Base-by-base conservation (phyloP, 495 filamentous ascomycete species). In the Penicillium malachiteum region DNA sequence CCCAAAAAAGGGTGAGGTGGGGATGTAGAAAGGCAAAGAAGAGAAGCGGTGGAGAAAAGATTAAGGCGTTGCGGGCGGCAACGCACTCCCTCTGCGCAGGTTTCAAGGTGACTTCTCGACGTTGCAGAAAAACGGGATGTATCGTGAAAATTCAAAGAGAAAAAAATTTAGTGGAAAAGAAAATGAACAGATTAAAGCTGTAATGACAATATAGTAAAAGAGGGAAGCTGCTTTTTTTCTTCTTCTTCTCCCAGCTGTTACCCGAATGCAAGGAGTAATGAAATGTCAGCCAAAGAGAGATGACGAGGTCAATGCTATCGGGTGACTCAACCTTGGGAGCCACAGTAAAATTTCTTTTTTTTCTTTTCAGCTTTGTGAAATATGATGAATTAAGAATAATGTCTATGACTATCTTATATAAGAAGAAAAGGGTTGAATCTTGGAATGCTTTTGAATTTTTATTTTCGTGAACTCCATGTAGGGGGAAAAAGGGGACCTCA, bases 11-110 rank as follows among this genome's bases (percentile, higher is more conserved):
- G 65, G 71, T 66, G 62, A 75, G 57, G 69, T 71, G 66, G 69
- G 66, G 68, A 70, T 65, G 64, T 54, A 67, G 65, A 71, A 57
- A 64, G 59, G 62, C 64, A 73, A 65, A 71, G 68, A 71, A 71
- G 68, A 69, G 68, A 65, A 72, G 71, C 71, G 72, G 74, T 75
- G 72, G 72, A 63, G 57, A 57, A 68, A 67, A 60, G 57, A 50
- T 38, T 32, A 35, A 38, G 48, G 50, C 62, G 72, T 75, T 75
- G 75, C 75, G 68, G 75, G 68, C 68, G 72, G 73, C 73, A 75
- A 75, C 72, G 65, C 65, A 66, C 39, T 61, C 74, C 72, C 54
- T 49, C 49, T 57, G 55, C 42, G 63, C 66, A 67, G 57, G 55
- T 65, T 57, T 59, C 30, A 56, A 60, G 55, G 58, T 56, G 40